Evolutionary conservation across 2,329 filamentous ascomycete genomes (phyloP), one percentile per base, ranked within the genome.

Genomic region (Ceratocystis cubensis): DNA sequence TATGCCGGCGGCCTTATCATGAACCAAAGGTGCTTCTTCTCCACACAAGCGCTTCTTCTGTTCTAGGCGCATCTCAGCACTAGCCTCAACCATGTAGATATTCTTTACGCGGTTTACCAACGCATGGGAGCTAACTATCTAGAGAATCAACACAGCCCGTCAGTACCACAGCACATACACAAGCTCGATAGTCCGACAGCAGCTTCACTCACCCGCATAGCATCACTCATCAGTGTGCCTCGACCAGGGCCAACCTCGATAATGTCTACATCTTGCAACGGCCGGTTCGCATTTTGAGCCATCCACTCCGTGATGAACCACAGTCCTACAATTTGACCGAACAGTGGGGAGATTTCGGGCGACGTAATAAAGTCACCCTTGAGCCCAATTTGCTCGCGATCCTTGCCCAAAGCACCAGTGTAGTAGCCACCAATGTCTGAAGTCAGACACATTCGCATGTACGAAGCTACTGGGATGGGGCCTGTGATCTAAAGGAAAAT

Each of bases 251-350:
- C 94, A 71, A 97, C 86, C 76, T 99, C 94, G 73, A 99, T 91
- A 70, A 99, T 80, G 74, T 96, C 88, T 17, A 96, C 86, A 37
- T 82, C 80, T 69, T 78, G 84, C 66, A 84, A 88, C 6, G 56
- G 56, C 28, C 56, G 56, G 56, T 25, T 8, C 68, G 81, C 82
- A 17, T 91, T 92, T 75, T 99, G 94, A 50, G 88, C 88, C 75
- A 97, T 89, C 93, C 94, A 99, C 80, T 99, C 94, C 53, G 93
- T 87, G 64, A 97, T 87, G 69, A 96, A 87, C 94, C 94, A 99
- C 71, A 99, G 84, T 3, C 91, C 94, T 66, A 97, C 81, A 33
- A 99, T 81, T 77, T 99, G 94, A 28, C 94, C 94, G 76, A 99
- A 99, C 13, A 97, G 83, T 74, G 97, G 94, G 0, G 92, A 96